phyloP scores from a whole-genome alignment of 1,284 basidiomycete genomes.

The Marasmius sp. region DNA sequence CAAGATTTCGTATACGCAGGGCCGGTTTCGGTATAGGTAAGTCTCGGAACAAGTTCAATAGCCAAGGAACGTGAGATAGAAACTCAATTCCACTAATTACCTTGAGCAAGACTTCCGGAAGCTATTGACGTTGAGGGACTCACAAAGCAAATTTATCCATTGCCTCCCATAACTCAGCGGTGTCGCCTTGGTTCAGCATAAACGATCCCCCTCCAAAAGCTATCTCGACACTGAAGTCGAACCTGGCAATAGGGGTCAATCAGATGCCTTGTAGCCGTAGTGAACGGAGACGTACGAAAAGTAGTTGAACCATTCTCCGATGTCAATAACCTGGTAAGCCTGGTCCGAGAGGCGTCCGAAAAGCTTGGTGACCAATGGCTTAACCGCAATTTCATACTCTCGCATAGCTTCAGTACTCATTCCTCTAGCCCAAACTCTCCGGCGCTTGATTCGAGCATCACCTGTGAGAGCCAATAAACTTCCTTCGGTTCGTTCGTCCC shows the following conservation, averaged over 20 bases:
- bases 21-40: conserved; percentile 9
- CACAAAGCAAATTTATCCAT: conserved; percentile 39
- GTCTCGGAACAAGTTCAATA: conserved; percentile 2
- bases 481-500: conserved; percentile 12
- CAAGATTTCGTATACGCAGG: conserved; percentile 28
- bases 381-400: conserved; percentile 47
- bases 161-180: conserved; percentile 32
- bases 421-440: conserved; percentile 53
- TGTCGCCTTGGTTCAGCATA: conserved; percentile 39
- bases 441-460: conserved; percentile 43
- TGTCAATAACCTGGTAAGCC: conserved; percentile 29
- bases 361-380: conserved; percentile 37
- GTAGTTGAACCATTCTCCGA: conserved; percentile 48
- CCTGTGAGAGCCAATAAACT: conserved; percentile 22
- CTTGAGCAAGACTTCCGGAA: conserved; percentile 17
- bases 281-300: conserved; percentile 44
- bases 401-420: conserved; percentile 46
- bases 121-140: conserved; percentile 10
- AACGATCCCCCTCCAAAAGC: conserved; percentile 47
- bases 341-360: conserved; percentile 35
- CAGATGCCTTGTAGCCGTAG: not conserved
- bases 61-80: conserved; percentile 12
- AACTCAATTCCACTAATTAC: conserved; percentile 11
- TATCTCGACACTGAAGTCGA: conserved; percentile 65
- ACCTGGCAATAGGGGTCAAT: conserved; percentile 31